Evolutionary conservation across 1,284 basidiomycete species (phyloP).

Genomic region (Moniliella sp.): DNA sequence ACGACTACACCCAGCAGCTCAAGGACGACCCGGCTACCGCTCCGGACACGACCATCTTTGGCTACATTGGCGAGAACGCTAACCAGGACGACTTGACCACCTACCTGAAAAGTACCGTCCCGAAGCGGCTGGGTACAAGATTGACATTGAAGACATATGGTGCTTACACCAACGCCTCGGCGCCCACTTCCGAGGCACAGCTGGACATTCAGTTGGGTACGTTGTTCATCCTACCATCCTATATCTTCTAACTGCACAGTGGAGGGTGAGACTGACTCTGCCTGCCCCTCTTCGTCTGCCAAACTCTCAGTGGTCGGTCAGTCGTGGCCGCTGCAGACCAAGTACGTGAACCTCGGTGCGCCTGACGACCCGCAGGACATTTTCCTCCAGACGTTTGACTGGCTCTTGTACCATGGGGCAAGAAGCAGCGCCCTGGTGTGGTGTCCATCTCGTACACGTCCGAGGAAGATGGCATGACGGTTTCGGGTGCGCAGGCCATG

Average conservation of each 20-base stretch:
- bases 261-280: no score
- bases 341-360: constrained; percentile 3
- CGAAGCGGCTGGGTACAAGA: neutral
- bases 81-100: constrained; percentile 1
- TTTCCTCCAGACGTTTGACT: constrained; percentile 5
- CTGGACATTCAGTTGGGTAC: constrained; percentile 2
- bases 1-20: constrained; percentile 2
- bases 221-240: no score
- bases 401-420: neutral
- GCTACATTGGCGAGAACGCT: constrained; percentile 2
- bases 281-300: no score
- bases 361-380: constrained; percentile 3
- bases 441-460: constrained; percentile 4
- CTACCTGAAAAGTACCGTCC: constrained; percentile 2
- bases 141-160: constrained; percentile 1
- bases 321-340: constrained; percentile 4
- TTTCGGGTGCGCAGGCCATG: constrained; percentile 2
- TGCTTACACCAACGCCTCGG: constrained; percentile 1
- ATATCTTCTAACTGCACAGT: no score
- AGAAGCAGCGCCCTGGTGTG: constrained; percentile 1
- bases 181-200: neutral
- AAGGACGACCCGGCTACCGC: neutral
- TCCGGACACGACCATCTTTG: constrained; percentile 1
- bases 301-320: no score
- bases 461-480: constrained; percentile 1